Evolutionary conservation across 345 rosid species (phyloP), one percentile per base, ranked within the genome.

Genomic region (Eucalyptus curtisii): DNA sequence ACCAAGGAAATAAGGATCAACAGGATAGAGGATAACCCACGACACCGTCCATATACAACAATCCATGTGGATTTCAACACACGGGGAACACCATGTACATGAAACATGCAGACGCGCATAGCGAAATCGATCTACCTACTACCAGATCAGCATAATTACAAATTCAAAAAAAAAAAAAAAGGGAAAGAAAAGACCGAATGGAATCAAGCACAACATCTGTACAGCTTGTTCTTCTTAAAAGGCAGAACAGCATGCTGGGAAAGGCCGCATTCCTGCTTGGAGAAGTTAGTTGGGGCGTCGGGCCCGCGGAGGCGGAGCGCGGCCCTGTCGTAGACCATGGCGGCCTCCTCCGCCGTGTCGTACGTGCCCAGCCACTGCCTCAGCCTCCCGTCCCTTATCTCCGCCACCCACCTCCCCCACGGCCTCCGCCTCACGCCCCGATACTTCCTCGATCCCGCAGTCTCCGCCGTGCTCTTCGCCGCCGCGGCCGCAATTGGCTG

Each of bases 391-490:
- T 90, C 92, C 87, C 94, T 91, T 68, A 92, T 91, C 89, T 92
- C 94, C 48, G 94, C 94, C 50, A 88, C 93, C 94, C 94, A 92
- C 55, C 90, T 86, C 86, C 94, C 94, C 93, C 93, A 92, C 50
- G 93, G 92, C 90, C 94, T 90, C 86, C 50, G 90, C 88, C 94
- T 87, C 47, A 92, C 94, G 57, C 94, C 94, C 84, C 90, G 86
- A 87, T 91, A 92, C 91, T 90, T 90, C 91, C 90, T 91, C 89
- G 55, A 61, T 59, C 10, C 53, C 57, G 42, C 87, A 11, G 31
- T 76, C 87, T 59, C 87, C 81, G 22, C 87, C 2, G 30, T 76
- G 16, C 68, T 91, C 89, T 87, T 89, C 89, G 25, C 59, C 87
- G 10, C 76, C 85, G 49, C 90, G 59, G 48, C 87, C 88, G 44